Evolutionary conservation across 2,329 filamentous ascomycete species (phyloP), one percentile per base, ranked within the genome.

Genomic region (Tolypocladium pustulatum): DNA sequence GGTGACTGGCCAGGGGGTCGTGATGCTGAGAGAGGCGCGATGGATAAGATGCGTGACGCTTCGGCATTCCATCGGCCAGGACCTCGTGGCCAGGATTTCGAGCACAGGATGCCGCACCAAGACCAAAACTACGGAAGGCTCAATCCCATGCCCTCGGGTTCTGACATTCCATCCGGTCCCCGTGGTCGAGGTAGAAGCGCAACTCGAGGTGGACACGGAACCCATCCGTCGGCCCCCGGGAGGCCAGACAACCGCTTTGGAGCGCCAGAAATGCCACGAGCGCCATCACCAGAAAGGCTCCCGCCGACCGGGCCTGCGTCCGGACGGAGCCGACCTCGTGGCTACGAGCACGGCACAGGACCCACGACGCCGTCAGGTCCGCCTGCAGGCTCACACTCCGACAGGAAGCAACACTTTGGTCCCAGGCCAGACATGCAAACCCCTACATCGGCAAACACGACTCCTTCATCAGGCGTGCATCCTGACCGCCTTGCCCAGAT

Each of bases 101-200:
- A 84, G 53, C 78, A 82, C 63, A 78, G 61, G 10, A 64, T 78
- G 25, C 75, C 73, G 58, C 78, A 81, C 61, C 79, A 84, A 62
- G 84, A 87, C 67, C 80, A 81, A 20, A 84, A 81, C 58, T 86
- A 86, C 64, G 84, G 84, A 34, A 81, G 84, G 2, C 74, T 87
- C 54, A 86, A 83, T 61, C 72, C 79, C 2, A 76, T 80, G 55
- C 74, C 78, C 55, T 74, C 75, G 30, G 69, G 76, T 37, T 65
- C 76, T 69, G 69, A 74, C 32, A 77, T 80, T 46, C 83, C 83
- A 4, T 79, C 79, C n/a, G 84, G 81, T 2, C 82, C 83, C 20
- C 77, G 78, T 56, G 80, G 76, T 62, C 79, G 76, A 65, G 81
- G 76, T 59, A 74, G 72, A 60, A 76, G 72, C 64, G 70, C 71